Conservation (phyloP, 345 rosid species). For the Syzygium aromaticum region DNA sequence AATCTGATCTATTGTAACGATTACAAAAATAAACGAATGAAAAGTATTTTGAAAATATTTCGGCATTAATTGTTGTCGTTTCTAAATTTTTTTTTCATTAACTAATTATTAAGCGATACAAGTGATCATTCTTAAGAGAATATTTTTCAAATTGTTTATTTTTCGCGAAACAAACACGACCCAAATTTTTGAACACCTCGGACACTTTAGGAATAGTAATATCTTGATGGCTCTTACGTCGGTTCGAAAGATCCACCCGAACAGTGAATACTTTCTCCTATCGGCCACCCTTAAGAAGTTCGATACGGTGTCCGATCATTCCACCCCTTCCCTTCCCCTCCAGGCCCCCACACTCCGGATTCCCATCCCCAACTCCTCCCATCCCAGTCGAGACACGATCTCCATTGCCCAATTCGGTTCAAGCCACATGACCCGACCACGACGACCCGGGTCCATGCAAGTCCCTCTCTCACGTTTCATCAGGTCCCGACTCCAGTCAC, state of each 20-base stretch:
- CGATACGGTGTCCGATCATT: too few relatives aligned
- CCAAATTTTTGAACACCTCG: neutral
- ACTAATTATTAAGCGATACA: too few relatives aligned
- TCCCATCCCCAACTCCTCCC: neutral
- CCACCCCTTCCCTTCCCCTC: neutral
- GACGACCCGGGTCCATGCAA: neutral
- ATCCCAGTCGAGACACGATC: neutral
- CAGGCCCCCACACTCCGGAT: neutral
- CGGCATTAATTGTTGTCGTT: too few relatives aligned
- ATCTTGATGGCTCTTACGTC: neutral
- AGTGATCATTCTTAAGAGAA: too few relatives aligned
- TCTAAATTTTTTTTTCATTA: too few relatives aligned
- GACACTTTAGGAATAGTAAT: neutral
- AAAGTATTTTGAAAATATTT: too few relatives aligned
- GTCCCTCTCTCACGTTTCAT: too few relatives aligned
- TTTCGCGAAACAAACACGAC: neutral
- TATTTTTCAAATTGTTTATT: too few relatives aligned
- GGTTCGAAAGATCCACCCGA: neutral
- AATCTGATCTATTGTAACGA: too few relatives aligned
- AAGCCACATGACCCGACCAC: neutral
- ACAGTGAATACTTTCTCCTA: neutral
- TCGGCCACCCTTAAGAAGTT: neutral
- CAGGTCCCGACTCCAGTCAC: too few relatives aligned
- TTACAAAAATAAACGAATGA: too few relatives aligned
- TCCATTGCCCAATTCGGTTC: neutral